Evolutionary conservation across 768 basidiomycete species (phyloP), one percentile per base, ranked within the genome.

Genomic region (Hygrocybe punicea): DNA sequence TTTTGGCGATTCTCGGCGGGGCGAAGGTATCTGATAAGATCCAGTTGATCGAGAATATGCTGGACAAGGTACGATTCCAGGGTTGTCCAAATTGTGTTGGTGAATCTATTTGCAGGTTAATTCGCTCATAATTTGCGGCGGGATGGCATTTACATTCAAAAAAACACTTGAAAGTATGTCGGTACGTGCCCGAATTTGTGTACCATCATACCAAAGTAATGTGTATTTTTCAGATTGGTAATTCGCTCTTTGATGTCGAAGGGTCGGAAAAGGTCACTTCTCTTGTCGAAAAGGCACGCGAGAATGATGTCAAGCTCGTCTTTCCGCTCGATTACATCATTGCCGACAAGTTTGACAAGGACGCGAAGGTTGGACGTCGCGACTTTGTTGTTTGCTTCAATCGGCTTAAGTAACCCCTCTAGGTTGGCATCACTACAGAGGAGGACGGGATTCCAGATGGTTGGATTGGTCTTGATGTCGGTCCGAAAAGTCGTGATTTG

Each of bases 21-120:
- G 96, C 96, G 55, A 99, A 99, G 78, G 93, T 99, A 46, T 96
- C 93, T 16, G 96, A 99, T 77, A 99, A 99, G 79, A 97, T 99
- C 64, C 91, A 94, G 71, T 79, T 99, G 57, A 99, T 99, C 70
- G 95, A 99, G 65, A 97, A 97, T 80, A 89, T 99, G 90, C 80
- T 99, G 63, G 96, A 98, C 78, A 95, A 98, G 84, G 93, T 88
- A 61, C 19, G 44, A 2, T 17, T 33, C 42, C 33, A 19, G 34
- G 16, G 14, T 17, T 6, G 11, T 39, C n/a, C 14, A 17, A 49
- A 10, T 2, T 44, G 46, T 33, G 34, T 10, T 9, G 19, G 4
- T 52, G 37, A 6, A 49, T 23, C 9, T 19, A 4, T 13, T 1
- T 48, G 8, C 60, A 93, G 91, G 96, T 98, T 74, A 79, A 99